Base-by-base conservation (phyloP, 306 rosid species). In the Sindora glabra region DNA sequence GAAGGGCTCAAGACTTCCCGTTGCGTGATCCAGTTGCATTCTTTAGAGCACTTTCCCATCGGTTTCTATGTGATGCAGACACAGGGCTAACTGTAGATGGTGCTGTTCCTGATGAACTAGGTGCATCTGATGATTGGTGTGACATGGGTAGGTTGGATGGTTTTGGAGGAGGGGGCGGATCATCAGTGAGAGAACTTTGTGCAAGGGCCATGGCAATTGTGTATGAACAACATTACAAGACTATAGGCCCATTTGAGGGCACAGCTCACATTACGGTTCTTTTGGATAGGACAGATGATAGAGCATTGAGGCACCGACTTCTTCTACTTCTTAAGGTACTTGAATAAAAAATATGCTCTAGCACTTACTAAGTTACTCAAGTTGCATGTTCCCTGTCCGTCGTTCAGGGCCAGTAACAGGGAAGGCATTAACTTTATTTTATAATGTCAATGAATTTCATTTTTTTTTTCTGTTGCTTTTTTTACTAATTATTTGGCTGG, bases 71-170 rank as follows among this genome's bases (percentile, higher is more conserved):
- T 69, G 99, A 94, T 77, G 97, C 99, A 22, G 99, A 94, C 85
- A 82, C 74, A 9, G 99, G 99, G 46, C 95, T 94, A 58, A 94
- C 94, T 14, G 97, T 94, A 33, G 97, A 89, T 70, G 99, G 99
- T 42, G 84, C 97, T 76, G 86, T 94, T 82, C 99, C 99, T 32
- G 99, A 94, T 75, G 95, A 94, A 69, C 67, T 86, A 82, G 99
- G 97, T 66, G 95, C 99, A 17, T 89, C 99, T 74, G 99, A 94
- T 86, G 99, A 94, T 77, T 94, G 99, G 99, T 94, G 97, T 62
- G 97, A 94, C 71, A 81, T 92, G 96, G 89, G 94, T 67, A 92
- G 99, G 71, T 78, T 84, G 66, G 99, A 92, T 82, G 99, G 99
- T 75, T 94, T 94, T 79, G 99, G 99, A 23, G 99, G 99, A 48